Base-by-base conservation (phyloP, 2,329 filamentous ascomycete genomes). In the Fusarium xyrophilum region DNA sequence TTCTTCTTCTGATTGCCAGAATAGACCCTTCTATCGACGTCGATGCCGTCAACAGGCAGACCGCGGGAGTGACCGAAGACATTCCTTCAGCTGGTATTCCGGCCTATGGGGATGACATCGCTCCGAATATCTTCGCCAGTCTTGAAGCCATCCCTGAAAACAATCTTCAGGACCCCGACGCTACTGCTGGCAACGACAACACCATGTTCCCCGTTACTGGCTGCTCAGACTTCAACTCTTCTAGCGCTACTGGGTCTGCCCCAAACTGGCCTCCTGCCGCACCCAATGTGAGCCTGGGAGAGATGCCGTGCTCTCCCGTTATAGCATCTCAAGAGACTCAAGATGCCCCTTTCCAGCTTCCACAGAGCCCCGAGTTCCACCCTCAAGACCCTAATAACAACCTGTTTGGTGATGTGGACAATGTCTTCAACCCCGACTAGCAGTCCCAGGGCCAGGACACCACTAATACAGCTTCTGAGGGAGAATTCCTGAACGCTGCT, bases 301-400 rank as follows among this genome's bases (percentile, higher is more conserved):
- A 39, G 3, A 61, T 62, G 59, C 28, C 56, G 7, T 25, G 21
- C 25, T 62, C 59, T 25, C 59, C 56, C 23, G 17, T 35, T 13
- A 13, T 27, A 25, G 32, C n/a, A 10, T 15, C 46, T 11, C 25
- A 17, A 27, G 46, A 33, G 19, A 25, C 23, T 55, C 35, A 30
- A n/a, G 19, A 28, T 28, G 14, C 13, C 8, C 4, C 14, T 33
- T 43, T 52, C 27, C 25, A 38, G 7, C 38, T 32, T 33, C 25
- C 36, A 14, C 38, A 25, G 21, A 8, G 50, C 43, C 44, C 55
- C 7, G 19, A 23, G 7, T 61, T 60, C 19, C 14, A 33, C 9
- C 36, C 36, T 21, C 27, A 28, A 36, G 38, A 38, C 30, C 43
- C 44, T 28, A 27, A 28, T 38, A 38, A 52, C 27, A 38, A 13